These are phyloP conservation scores for Lathyrus sativus DNA, from an alignment of 306 rosid species.

Conservation along the genomic window DNA sequence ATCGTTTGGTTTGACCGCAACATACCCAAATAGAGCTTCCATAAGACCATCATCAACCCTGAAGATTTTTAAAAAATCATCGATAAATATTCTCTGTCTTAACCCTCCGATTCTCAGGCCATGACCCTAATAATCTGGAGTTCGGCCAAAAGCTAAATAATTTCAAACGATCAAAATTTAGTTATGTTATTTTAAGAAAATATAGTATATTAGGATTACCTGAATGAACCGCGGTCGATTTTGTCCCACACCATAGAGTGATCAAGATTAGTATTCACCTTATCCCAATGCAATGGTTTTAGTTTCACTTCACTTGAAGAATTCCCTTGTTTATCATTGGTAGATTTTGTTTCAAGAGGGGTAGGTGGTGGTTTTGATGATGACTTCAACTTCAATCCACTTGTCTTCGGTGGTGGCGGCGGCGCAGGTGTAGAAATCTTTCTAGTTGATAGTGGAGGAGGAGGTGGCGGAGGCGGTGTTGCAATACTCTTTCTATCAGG, in stretches of 20 bases:
- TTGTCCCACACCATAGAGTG: constrained; percentile 99
- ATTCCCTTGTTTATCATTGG: constrained; percentile 30
- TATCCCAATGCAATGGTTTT: constrained; percentile 95
- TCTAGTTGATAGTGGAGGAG: constrained; percentile 31
- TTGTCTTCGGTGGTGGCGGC: constrained; percentile 46
- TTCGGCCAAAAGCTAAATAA: too few relatives aligned
- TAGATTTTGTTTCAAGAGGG: constrained; percentile 23
- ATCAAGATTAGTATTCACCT: constrained; percentile 66
- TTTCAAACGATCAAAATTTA: constrained; percentile 6
- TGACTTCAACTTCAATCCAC: constrained; percentile 49
- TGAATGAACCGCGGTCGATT: constrained; percentile 71
- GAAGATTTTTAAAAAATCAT: constrained; percentile 29
- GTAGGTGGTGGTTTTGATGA: constrained; percentile 57
- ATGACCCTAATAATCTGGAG: too few relatives aligned
- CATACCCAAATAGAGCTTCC: constrained; percentile 89
- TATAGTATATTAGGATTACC: constrained; percentile 49
- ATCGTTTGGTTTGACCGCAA: constrained; percentile 49
- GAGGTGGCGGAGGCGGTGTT: constrained; percentile 35
- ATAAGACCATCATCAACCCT: constrained; percentile 88
- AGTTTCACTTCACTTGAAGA: constrained; percentile 57
- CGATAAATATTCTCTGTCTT: not conserved
- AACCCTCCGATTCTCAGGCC: not conserved
- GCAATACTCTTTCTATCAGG: constrained; percentile 9
- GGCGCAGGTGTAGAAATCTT: constrained; percentile 44
- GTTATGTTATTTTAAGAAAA: not conserved